A percentile compares a stretch with the other conserved stretches of the same genome.
Evolutionary conservation across 1,284 basidiomycete species (phyloP).

Genomic region (Bjerkandera adusta): DNA sequence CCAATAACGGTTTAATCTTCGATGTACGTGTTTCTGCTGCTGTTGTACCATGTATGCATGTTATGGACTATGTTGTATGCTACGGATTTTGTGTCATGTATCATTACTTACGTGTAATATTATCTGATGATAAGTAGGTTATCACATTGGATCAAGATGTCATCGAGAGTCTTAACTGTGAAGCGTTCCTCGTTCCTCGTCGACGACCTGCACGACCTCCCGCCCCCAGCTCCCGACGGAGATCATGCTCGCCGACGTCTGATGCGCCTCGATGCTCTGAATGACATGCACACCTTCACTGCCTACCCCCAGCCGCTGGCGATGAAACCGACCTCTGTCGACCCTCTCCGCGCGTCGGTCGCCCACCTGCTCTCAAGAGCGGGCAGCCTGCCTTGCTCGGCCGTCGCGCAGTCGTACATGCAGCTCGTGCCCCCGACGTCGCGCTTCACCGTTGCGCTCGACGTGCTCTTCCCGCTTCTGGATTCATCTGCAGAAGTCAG

Average conservation of each 20-base stretch:
- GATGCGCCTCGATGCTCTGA: conserved; percentile 7
- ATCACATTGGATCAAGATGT: background rate
- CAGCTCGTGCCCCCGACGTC: conserved; percentile 69
- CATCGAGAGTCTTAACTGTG: background rate
- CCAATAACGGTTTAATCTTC: too few relatives aligned
- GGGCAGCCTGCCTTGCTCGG: conserved; percentile 66
- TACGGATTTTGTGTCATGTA: too few relatives aligned
- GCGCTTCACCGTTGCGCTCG: conserved; percentile 75
- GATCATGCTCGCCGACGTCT: too few relatives aligned
- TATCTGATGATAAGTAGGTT: background rate
- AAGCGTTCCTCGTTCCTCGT: background rate
- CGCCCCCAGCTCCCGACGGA: too few relatives aligned
- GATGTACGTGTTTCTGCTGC: too few relatives aligned
- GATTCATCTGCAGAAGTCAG: conserved; percentile 40
- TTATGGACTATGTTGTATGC: too few relatives aligned
- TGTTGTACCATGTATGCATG: too few relatives aligned
- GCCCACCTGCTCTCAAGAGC: conserved; percentile 61
- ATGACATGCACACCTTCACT: conserved; percentile 18
- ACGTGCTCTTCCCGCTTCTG: conserved; percentile 69
- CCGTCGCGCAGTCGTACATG: conserved; percentile 66
- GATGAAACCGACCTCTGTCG: conserved; percentile 28
- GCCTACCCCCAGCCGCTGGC: conserved; percentile 26
- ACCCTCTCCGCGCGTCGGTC: conserved; percentile 48
- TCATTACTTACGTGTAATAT: too few relatives aligned
- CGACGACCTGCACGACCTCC: too few relatives aligned